phyloP scores from a whole-genome alignment of 2,329 filamentous ascomycete genomes.

The Paecilomyces sp. region DNA sequence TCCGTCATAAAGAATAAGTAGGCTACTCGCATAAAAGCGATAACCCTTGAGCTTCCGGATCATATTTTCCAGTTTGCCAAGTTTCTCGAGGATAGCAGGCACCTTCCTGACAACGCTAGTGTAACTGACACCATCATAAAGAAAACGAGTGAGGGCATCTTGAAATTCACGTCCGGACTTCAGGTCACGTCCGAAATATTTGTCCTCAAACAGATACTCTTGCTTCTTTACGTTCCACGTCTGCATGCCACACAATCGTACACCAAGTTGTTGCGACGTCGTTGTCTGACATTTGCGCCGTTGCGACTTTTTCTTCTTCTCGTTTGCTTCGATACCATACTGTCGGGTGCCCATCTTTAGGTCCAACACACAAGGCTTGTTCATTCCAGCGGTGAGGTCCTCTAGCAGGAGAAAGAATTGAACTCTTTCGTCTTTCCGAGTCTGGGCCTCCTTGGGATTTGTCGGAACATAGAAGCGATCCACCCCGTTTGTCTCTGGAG shows the following conservation, averaged over 20 bases:
- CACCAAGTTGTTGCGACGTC: conserved; percentile 83
- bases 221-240: conserved; percentile 84
- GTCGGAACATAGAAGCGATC: conserved; percentile 43
- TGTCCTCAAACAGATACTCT: conserved; percentile 92
- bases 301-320: conserved; percentile 91
- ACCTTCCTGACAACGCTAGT: conserved; percentile 79
- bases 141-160: conserved; percentile 76
- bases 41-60: conserved; percentile 74
- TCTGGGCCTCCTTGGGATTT: conserved; percentile 70
- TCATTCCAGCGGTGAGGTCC: conserved; percentile 94
- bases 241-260: conserved; percentile 91
- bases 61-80: conserved; percentile 75
- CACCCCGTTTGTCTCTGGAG: conserved; percentile 11
- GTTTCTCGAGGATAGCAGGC: conserved; percentile 75
- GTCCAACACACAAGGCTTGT: conserved; percentile 90
- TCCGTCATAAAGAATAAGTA: conserved; percentile 96
- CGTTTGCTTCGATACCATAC: conserved; percentile 83
- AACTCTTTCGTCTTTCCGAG: conserved; percentile 52
- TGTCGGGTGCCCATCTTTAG: conserved; percentile 98
- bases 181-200: conserved; percentile 87
- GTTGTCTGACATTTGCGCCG: conserved; percentile 87
- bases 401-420: conserved; percentile 92
- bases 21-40: conserved; percentile 88
- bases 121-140: conserved; percentile 82
- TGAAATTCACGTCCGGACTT: conserved; percentile 87